Evolutionary conservation across 208 protist species (phyloP).

Genomic region (Lotmaria passim): DNA sequence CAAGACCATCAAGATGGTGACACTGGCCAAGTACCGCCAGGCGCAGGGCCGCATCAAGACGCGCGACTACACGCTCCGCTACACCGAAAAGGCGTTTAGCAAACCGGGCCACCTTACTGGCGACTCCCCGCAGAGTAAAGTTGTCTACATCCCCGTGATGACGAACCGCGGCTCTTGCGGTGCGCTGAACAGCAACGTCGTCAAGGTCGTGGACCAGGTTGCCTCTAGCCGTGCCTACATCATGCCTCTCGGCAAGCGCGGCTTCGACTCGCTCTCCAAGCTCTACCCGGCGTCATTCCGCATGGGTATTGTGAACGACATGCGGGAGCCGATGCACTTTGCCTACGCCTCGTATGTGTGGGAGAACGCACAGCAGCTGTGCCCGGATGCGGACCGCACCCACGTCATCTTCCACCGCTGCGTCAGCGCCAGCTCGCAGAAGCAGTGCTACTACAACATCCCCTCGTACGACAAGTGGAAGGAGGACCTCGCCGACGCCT

Average conservation of each 20-base stretch:
- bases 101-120: constrained; percentile 41
- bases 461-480: constrained; percentile 84
- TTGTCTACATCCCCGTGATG: constrained; percentile 87
- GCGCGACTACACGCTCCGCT: constrained; percentile 88
- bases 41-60: constrained; percentile 80
- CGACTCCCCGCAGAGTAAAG: constrained; percentile 39
- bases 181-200: constrained; percentile 87
- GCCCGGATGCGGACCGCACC: constrained; percentile 63
- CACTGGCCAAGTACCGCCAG: constrained; percentile 86
- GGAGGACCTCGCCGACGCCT: constrained; percentile 71
- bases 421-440: constrained; percentile 80
- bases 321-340: constrained; percentile 91
- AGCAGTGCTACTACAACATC: constrained; percentile 84
- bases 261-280: constrained; percentile 86
- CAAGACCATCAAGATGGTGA: constrained; percentile 94
- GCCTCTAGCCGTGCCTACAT: constrained; percentile 61
- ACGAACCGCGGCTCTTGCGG: constrained; percentile 92
- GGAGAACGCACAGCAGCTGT: constrained; percentile 70
- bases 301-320: constrained; percentile 88
- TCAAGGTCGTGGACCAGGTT: constrained; percentile 64
- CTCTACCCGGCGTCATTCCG: constrained; percentile 80
- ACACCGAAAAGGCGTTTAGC: constrained; percentile 91
- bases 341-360: constrained; percentile 84
- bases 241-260: constrained; percentile 85
- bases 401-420: constrained; percentile 90